A percentile compares a stretch with the other conserved stretches of the same genome.
phyloP scores from a whole-genome alignment of 2,329 filamentous ascomycete species.

The Trichoderma pleuroti region DNA sequence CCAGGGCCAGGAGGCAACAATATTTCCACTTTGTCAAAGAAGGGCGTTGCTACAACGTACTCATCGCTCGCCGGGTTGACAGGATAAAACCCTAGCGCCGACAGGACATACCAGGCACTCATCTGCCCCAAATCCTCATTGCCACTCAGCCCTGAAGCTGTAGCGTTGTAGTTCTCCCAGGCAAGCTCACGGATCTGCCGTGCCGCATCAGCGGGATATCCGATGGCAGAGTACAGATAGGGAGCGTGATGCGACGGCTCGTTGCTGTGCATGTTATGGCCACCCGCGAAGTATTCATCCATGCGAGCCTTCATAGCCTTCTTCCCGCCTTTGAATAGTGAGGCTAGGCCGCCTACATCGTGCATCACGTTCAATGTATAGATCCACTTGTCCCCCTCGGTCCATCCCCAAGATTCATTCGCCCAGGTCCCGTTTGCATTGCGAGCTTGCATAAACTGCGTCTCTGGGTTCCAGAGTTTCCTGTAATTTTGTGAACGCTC shows the following conservation, averaged over 20 bases:
- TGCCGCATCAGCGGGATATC: conserved; percentile 37
- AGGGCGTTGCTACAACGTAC: conserved; percentile 44
- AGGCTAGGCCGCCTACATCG: conserved; percentile 40
- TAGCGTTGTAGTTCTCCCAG: conserved; percentile 41
- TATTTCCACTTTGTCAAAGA: conserved; percentile 44
- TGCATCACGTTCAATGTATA: conserved; percentile 50
- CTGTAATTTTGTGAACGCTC: conserved; percentile 40
- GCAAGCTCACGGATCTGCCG: conserved; percentile 30
- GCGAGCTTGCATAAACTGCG: conserved; percentile 45
- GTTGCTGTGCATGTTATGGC: conserved; percentile 46
- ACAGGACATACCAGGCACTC: conserved; percentile 49
- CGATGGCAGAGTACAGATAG: conserved; percentile 44
- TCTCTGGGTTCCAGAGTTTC: conserved; percentile 41
- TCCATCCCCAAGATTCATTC: conserved; percentile 43
- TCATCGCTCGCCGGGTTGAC: conserved; percentile 43
- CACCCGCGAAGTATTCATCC: conserved; percentile 43
- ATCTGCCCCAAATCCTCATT: conserved; percentile 50
- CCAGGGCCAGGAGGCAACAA: conserved; percentile 32
- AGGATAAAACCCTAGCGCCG: conserved; percentile 46
- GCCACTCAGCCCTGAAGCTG: conserved; percentile 42
- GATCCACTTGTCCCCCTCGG: conserved; percentile 48
- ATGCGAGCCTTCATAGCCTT: conserved; percentile 40
- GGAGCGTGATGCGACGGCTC: conserved; percentile 47
- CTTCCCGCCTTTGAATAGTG: conserved; percentile 36
- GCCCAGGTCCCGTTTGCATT: conserved; percentile 47